Evolutionary conservation across 108 stramenopile species (phyloP).

Genomic region (Nannochloropsis salina): DNA sequence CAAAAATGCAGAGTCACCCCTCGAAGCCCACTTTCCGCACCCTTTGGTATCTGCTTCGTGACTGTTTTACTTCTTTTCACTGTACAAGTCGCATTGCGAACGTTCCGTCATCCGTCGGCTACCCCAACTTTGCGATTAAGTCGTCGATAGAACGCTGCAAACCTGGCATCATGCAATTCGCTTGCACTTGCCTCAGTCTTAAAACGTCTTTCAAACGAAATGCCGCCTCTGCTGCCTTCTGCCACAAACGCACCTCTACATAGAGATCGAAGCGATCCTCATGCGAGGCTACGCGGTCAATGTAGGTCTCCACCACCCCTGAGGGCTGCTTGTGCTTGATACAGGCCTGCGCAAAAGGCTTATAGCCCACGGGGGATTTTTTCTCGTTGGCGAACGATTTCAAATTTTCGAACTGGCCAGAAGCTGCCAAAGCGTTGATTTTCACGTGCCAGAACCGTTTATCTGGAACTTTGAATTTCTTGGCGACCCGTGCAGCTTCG

Average conservation of each 20-base stretch:
- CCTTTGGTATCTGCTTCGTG: not conserved
- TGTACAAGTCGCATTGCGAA: not conserved
- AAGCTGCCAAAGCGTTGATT: conserved; percentile 46
- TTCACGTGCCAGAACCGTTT: conserved; percentile 52
- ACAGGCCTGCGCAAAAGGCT: conserved; percentile 48
- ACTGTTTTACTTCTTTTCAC: not conserved
- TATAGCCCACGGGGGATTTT: conserved; percentile 49
- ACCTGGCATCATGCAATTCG: conserved; percentile 14
- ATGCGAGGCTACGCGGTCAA: conserved; percentile 23
- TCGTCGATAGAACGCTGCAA: not conserved
- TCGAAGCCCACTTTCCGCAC: not conserved
- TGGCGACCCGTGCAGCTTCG: conserved; percentile 37
- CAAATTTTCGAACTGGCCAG: conserved; percentile 47
- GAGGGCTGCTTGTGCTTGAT: conserved; percentile 37
- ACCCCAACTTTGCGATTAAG: not conserved
- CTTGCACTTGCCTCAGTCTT: not conserved
- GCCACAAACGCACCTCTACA: conserved; percentile 34
- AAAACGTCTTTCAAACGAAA: conserved; percentile 38
- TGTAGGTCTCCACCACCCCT: conserved; percentile 37
- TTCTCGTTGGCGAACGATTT: conserved; percentile 37
- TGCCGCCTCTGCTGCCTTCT: conserved; percentile 47
- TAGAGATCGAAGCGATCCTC: conserved; percentile 46
- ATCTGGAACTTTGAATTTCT: conserved; percentile 46
- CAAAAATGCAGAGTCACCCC: too few relatives aligned
- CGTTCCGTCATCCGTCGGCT: not conserved